Conservation (phyloP, 768 basidiomycete genomes). For the Ramaria sp. region DNA sequence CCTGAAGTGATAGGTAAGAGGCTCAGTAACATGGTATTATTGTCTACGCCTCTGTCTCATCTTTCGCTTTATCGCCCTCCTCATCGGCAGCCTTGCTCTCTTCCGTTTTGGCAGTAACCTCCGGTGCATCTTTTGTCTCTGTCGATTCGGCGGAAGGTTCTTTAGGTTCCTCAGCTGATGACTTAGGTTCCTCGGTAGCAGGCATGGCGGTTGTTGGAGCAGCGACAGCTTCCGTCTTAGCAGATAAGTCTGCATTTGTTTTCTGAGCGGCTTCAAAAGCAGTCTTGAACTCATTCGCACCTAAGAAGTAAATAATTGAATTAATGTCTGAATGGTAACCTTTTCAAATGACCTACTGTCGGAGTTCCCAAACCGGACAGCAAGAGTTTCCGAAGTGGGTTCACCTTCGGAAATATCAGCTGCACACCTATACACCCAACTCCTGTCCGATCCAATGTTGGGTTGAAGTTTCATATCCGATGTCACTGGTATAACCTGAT, state of each 20-base stretch:
- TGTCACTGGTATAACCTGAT: constrained; percentile 43
- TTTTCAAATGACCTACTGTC: constrained; percentile 60
- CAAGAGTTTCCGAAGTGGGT: constrained; percentile 88
- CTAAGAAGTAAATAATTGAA: constrained; percentile 24
- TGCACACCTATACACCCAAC: constrained; percentile 97
- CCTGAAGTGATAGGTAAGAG: not conserved
- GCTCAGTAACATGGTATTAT: not conserved
- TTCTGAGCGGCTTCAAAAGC: constrained; percentile 82
- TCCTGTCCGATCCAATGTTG: constrained; percentile 97
- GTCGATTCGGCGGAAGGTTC: constrained; percentile 8
- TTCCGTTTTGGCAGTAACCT: constrained; percentile 22
- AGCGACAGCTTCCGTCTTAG: constrained; percentile 15
- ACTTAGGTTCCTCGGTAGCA: constrained; percentile 18
- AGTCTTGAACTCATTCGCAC: constrained; percentile 81
- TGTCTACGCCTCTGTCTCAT: constrained; percentile 15
- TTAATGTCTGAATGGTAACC: not conserved
- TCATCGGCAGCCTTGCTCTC: constrained; percentile 22
- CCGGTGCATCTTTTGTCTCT: constrained; percentile 22
- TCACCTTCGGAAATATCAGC: constrained; percentile 92
- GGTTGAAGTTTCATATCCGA: constrained; percentile 90
- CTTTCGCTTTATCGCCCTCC: constrained; percentile 27
- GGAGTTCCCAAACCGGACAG: constrained; percentile 94
- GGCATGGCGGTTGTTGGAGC: constrained; percentile 16
- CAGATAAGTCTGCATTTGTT: constrained; percentile 41
- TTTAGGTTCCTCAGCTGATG: constrained; percentile 11